Evolutionary conservation across 2,329 filamentous ascomycete genomes (phyloP).

Genomic region (Talaromyces sp.): DNA sequence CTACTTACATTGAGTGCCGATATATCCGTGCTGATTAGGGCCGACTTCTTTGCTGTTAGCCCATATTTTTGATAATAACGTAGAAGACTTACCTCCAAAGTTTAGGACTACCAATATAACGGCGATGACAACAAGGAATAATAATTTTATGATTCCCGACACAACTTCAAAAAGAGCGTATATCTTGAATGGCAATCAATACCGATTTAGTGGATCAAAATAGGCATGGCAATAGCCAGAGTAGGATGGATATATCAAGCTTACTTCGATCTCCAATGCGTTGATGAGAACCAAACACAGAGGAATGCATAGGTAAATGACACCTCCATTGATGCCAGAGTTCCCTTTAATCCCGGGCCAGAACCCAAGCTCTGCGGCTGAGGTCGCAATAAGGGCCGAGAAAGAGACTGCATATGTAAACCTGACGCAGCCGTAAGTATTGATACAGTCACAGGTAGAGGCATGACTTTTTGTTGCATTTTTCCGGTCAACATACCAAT

Average conservation of each 20-base stretch:
- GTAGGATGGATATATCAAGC: background rate
- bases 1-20: background rate
- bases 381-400: conserved; percentile 22
- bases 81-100: conserved; percentile 4
- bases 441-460: background rate
- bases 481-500: conserved; percentile 21
- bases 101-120: conserved; percentile 7
- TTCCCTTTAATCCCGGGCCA: conserved; percentile 17
- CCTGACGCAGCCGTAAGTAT: conserved; percentile 11
- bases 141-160: conserved; percentile 2
- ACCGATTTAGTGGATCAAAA: background rate
- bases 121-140: conserved; percentile 5
- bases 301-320: conserved; percentile 19
- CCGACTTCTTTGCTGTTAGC: background rate
- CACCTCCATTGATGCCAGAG: conserved; percentile 16
- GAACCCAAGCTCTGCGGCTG: conserved; percentile 20
- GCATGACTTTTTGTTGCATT: background rate
- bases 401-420: conserved; percentile 26
- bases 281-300: conserved; percentile 14
- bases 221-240: background rate
- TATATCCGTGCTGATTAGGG: background rate
- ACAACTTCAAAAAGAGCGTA: conserved; percentile 6
- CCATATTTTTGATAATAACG: background rate
- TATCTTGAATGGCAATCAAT: background rate
- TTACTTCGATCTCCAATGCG: conserved; percentile 5